Conservation (phyloP, 2,329 filamentous ascomycete species). For the Allantophomopsis lycopodina region DNA sequence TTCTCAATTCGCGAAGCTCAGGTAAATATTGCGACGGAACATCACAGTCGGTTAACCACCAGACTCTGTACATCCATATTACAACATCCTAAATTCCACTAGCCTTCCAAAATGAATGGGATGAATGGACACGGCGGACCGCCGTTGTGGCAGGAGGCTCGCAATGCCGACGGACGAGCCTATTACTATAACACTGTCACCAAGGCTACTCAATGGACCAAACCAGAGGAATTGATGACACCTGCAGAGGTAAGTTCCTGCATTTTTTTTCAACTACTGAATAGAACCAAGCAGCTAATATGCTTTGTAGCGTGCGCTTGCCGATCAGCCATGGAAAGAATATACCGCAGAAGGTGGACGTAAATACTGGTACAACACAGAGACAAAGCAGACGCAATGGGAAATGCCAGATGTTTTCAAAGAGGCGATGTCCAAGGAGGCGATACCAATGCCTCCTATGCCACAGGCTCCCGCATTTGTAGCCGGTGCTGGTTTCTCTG, state of each 20-base stretch:
- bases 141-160: conserved; percentile 67
- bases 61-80: too few relatives aligned
- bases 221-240: conserved; percentile 81
- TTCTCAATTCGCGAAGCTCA: background rate
- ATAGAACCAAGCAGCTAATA: conserved; percentile 3
- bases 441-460: conserved; percentile 10
- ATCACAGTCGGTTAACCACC: too few relatives aligned
- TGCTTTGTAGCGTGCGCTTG: conserved; percentile 52
- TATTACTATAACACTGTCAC: conserved; percentile 88
- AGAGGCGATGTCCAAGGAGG: conserved; percentile 50
- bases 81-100: too few relatives aligned
- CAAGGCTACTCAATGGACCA: conserved; percentile 86
- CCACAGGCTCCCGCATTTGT: conserved; percentile 23
- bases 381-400: conserved; percentile 89
- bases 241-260: conserved; percentile 52
- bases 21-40: background rate
- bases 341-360: conserved; percentile 76
- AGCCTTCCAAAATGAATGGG: conserved; percentile 10
- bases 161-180: conserved; percentile 64
- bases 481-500: conserved; percentile 23
- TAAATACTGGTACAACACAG: conserved; percentile 91
- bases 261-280: conserved; percentile 6
- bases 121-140: conserved; percentile 18
- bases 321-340: conserved; percentile 83
- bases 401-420: conserved; percentile 81